Evolutionary conservation across 2,329 filamentous ascomycete species (phyloP).

Genomic region (Penicillium expansum): DNA sequence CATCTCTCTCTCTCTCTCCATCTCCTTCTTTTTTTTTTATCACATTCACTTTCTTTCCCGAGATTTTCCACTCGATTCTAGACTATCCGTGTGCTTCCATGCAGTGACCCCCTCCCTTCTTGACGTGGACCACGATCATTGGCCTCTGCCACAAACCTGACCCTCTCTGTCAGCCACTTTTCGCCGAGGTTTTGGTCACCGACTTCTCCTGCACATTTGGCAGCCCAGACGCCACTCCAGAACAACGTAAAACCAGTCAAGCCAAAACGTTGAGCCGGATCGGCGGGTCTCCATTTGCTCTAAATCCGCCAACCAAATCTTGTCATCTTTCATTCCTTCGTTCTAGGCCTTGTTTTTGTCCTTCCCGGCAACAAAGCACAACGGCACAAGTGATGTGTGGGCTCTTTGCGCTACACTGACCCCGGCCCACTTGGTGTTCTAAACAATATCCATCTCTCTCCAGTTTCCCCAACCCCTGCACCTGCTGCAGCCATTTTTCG

Average conservation of each 20-base stretch:
- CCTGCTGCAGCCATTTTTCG: conserved; percentile 5
- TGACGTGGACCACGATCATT: conserved; percentile 35
- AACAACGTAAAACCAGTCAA: conserved; percentile 18
- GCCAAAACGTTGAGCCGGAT: conserved; percentile 29
- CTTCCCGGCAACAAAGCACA: conserved; percentile 21
- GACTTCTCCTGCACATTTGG: conserved; percentile 23
- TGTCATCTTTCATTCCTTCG: conserved; percentile 7
- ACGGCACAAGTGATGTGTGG: conserved; percentile 12
- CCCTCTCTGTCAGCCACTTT: conserved; percentile 25
- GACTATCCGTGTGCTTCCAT: conserved; percentile 18
- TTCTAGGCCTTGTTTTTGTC: conserved; percentile 26
- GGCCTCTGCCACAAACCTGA: conserved; percentile 23
- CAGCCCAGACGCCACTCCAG: conserved; percentile 16
- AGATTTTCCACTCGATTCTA: conserved; percentile 11
- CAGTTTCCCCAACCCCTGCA: conserved; percentile 13
- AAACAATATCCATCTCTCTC: conserved; percentile 13
- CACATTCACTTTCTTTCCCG: neutral
- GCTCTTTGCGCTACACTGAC: conserved; percentile 10
- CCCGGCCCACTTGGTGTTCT: conserved; percentile 9
- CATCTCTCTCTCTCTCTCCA: neutral
- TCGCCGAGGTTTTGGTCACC: conserved; percentile 27
- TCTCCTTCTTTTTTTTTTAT: neutral
- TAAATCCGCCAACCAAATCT: conserved; percentile 23
- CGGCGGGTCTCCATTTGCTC: conserved; percentile 20
- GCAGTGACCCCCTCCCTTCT: conserved; percentile 19